Percentiles rank a stretch among this genome's conserved stretches.
Evolutionary conservation across 768 basidiomycete genomes (phyloP).

Genomic region (Leucocoprinus leucothites): DNA sequence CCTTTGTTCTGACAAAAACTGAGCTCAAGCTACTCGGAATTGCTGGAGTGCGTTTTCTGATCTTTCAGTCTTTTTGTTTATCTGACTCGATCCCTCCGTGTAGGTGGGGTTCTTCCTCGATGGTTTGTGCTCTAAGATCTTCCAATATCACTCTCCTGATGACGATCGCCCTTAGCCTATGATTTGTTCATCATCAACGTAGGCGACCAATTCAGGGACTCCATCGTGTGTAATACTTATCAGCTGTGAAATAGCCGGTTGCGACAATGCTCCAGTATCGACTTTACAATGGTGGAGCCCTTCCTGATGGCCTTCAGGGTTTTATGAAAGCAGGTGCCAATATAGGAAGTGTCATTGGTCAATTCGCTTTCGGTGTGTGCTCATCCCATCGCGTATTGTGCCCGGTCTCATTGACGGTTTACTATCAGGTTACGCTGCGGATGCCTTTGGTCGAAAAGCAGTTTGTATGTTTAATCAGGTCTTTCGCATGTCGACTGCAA

Average conservation of each 20-base stretch:
- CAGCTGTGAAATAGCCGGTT: conserved; percentile 42
- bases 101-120: conserved; percentile 73
- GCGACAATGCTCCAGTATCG: conserved; percentile 67
- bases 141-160: background rate
- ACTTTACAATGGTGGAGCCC: conserved; percentile 46
- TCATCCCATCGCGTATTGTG: background rate
- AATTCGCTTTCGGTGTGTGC: conserved; percentile 55
- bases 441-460: conserved; percentile 65
- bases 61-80: background rate
- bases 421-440: conserved; percentile 55
- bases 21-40: conserved; percentile 63
- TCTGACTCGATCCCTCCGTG: background rate
- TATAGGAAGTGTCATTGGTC: conserved; percentile 71
- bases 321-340: conserved; percentile 65
- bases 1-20: conserved; percentile 29
- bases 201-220: conserved; percentile 16
- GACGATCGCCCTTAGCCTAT: conserved; percentile 42
- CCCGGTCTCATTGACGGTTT: background rate
- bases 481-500: background rate
- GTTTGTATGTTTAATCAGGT: conserved; percentile 39
- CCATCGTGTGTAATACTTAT: background rate
- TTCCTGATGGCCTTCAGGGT: conserved; percentile 57
- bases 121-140: conserved; percentile 31
- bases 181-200: conserved; percentile 73
- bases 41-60: conserved; percentile 44